Conservation (phyloP, 345 rosid genomes). For the Eucalyptus decipiens region DNA sequence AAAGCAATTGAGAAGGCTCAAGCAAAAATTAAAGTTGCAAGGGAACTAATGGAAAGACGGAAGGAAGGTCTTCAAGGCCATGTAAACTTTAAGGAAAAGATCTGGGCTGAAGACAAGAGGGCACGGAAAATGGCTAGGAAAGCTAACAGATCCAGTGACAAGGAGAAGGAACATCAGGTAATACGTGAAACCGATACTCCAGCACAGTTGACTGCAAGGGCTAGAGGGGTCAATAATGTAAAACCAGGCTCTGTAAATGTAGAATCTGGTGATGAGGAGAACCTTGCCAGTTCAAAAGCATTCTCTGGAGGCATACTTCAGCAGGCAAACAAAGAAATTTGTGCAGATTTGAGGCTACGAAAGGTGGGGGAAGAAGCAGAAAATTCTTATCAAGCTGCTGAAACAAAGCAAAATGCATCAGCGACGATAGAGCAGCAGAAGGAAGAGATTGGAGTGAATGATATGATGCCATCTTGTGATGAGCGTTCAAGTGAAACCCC, state of each 20-base stretch:
- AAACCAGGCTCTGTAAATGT: constrained; percentile 1
- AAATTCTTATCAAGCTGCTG: neutral
- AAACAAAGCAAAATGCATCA: neutral
- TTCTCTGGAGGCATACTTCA: neutral
- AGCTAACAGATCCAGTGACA: constrained; percentile 19
- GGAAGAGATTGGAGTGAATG: constrained; percentile 17
- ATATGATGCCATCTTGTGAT: constrained; percentile 7
- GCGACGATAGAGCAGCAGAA: neutral
- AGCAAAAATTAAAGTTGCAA: constrained; percentile 61
- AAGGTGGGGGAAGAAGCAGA: constrained; percentile 16
- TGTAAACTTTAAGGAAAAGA: constrained; percentile 11
- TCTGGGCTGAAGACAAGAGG: constrained; percentile 12
- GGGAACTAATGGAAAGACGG: constrained; percentile 60
- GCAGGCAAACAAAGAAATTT: constrained; percentile 3
- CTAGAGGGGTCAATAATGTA: neutral
- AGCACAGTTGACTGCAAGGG: neutral
- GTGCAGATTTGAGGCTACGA: constrained; percentile 9
- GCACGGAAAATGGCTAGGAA: constrained; percentile 10
- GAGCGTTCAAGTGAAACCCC: constrained; percentile 12
- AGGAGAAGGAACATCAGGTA: neutral
- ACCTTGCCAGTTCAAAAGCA: neutral
- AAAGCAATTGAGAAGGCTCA: constrained; percentile 88
- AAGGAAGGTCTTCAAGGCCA: constrained; percentile 44
- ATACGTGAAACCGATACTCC: neutral
- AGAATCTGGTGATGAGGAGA: constrained; percentile 3